Conservation (phyloP, 306 rosid species). For the Purshia tridentata region DNA sequence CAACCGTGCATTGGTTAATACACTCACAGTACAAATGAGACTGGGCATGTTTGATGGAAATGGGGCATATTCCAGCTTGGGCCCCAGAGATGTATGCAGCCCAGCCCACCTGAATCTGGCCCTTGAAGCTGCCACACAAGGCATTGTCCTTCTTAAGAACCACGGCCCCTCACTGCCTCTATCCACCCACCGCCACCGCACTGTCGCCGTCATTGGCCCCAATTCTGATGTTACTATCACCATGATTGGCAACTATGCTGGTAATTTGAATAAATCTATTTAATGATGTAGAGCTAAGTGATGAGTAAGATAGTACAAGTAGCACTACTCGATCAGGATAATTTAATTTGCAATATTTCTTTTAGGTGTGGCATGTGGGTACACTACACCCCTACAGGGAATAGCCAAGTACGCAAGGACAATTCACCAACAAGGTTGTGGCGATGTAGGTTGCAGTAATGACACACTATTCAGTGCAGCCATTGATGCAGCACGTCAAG, state of each 20-base stretch:
- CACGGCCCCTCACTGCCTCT: constrained; percentile 57
- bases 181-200: constrained; percentile 47
- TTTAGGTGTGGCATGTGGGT: constrained; percentile 76
- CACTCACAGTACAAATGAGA: constrained; percentile 77
- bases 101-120: constrained; percentile 70
- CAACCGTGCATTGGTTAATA: constrained; percentile 57
- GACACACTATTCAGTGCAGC: constrained; percentile 55
- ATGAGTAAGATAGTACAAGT: too few relatives aligned
- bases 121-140: constrained; percentile 75
- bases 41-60: constrained; percentile 90
- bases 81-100: constrained; percentile 78
- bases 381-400: constrained; percentile 75
- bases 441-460: constrained; percentile 47
- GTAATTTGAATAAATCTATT: too few relatives aligned
- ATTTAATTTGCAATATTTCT: neutral
- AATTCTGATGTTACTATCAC: constrained; percentile 64
- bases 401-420: constrained; percentile 50
- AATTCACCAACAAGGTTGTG: constrained; percentile 58
- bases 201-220: constrained; percentile 85
- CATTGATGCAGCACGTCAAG: constrained; percentile 52
- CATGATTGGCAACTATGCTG: constrained; percentile 91
- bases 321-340: too few relatives aligned
- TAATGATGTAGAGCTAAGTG: too few relatives aligned
- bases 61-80: constrained; percentile 56
- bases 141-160: constrained; percentile 84